Conservation (phyloP, 805 yeast genomes). For the Cyberlindnera galapagoensis region DNA sequence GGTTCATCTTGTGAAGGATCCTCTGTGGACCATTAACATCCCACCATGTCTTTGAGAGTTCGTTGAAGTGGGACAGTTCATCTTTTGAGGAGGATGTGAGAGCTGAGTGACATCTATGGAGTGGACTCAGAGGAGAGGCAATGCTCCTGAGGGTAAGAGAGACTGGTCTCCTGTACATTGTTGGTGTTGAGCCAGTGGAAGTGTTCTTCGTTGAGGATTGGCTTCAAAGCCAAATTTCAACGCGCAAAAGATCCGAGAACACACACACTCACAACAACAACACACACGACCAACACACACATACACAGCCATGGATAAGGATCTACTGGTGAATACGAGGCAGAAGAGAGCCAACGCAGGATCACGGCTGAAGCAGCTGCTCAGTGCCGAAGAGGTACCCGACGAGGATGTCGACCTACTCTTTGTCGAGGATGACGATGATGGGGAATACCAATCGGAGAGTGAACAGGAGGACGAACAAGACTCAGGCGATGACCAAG, state of each 20-base stretch:
- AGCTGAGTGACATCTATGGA: too few species aligned
- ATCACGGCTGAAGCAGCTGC: slow-evolving; percentile 62
- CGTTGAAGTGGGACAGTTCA: slow-evolving; percentile 77
- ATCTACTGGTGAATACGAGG: slow-evolving; percentile 67
- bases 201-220: too few species aligned
- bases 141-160: too few species aligned
- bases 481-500: slow-evolving; percentile 26
- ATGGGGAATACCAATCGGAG: slow-evolving; percentile 36
- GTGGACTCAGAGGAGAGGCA: too few species aligned
- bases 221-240: too few species aligned
- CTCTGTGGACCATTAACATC: slow-evolving; percentile 90
- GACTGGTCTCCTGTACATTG: too few species aligned
- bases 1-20: slow-evolving; percentile 90
- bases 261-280: neutral
- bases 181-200: too few species aligned
- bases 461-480: slow-evolving; percentile 26
- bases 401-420: slow-evolving; percentile 71
- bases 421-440: slow-evolving; percentile 59
- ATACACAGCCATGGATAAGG: slow-evolving; percentile 25
- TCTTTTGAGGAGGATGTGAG: slow-evolving; percentile 41
- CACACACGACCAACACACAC: neutral
- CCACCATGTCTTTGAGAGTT: slow-evolving; percentile 98
- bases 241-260: neutral
- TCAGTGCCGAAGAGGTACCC: slow-evolving; percentile 57
- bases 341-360: slow-evolving; percentile 87